A percentile compares a stretch with the other conserved stretches of the same genome.
Evolutionary conservation across 352 stramenopile species (phyloP).

Genomic region (Phytopythium delawarense): DNA sequence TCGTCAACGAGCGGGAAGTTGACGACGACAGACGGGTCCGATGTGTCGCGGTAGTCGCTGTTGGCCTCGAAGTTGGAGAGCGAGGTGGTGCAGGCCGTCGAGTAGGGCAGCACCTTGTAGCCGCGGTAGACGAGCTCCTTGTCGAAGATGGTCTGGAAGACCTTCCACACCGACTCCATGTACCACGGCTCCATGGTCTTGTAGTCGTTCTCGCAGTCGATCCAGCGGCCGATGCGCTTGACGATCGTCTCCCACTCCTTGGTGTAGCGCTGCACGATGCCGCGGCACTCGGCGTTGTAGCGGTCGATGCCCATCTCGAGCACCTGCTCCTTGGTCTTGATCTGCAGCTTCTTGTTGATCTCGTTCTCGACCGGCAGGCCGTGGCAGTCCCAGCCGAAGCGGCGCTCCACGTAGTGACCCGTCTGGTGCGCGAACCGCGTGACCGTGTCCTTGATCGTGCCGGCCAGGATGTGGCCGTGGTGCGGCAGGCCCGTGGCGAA

Average conservation of each 20-base stretch:
- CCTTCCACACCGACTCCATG: constrained; percentile 99
- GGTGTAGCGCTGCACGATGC: constrained; percentile 98
- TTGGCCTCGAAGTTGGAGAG: constrained; percentile 99
- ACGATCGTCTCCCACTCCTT: constrained; percentile 98
- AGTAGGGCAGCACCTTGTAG: constrained; percentile 99
- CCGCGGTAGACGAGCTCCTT: constrained; percentile 99
- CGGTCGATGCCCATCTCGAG: constrained; percentile 97
- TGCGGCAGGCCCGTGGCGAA: constrained; percentile 99
- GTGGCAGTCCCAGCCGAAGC: constrained; percentile 99
- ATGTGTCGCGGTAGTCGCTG: constrained; percentile 98
- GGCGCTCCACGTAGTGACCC: constrained; percentile 94
- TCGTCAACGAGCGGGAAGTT: constrained; percentile 94
- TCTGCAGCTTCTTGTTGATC: constrained; percentile 99
- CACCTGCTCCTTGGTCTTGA: constrained; percentile 97
- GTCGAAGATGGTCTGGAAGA: constrained; percentile 98
- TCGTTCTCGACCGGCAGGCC: constrained; percentile 98
- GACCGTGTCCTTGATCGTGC: constrained; percentile 99
- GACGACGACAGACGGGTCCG: constrained; percentile 97
- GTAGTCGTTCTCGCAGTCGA: constrained; percentile 99
- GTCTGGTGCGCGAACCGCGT: constrained; percentile 99
- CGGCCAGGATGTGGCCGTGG: constrained; percentile 97
- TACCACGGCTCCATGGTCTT: constrained; percentile 99
- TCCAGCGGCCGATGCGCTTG: constrained; percentile 98
- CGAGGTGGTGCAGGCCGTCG: constrained; percentile 96
- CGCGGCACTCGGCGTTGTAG: constrained; percentile 98